Base-by-base conservation (phyloP, 1,284 basidiomycete genomes). In the Cutaneotrichosporon cyanovorans region DNA sequence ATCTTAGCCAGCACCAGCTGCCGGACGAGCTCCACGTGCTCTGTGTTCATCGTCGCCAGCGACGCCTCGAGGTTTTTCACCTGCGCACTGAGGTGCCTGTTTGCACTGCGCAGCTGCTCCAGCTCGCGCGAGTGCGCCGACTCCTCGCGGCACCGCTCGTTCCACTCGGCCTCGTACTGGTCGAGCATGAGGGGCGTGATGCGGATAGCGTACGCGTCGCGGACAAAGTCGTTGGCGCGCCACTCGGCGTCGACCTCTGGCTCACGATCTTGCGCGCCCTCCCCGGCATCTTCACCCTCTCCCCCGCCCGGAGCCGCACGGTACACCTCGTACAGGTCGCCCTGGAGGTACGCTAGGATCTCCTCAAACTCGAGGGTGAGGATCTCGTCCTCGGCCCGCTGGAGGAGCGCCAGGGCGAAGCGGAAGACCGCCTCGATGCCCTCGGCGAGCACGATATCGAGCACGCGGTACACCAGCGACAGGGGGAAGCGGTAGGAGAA, bases 381-480 rank as follows among this genome's bases (percentile, higher is more conserved):
- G 6, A 96, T 71, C 31, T 74, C 69, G 48, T 85, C 82, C 69
- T 98, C 93, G 59, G 92, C 95, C 66, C 85, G 86, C 63, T 84
- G 81, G 46, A 98, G 75, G 5, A 98, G 76, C 14, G 83, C 83
- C 18, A 97, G 76, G 47, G 89, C 87, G 74, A 98, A 98, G 8
- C 91, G 83, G 71, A 98, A 97, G 40, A 97, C 84, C 0, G 93
- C 88, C 69, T 98, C 93, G 48, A 97, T 88, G 4, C 93, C 93
- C 63, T 87, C 96, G 1, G 95, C 95, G 50, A 98, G 82, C 47
- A 91, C 88, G 34, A 72, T 72, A 50, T 73, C 71, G 62, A 92
- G 87, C 69, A 98, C 91, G 60, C 93, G 82, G 63, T 90, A 95
- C 3, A 97, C 93, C 34, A 97, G 80, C 10, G 91, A 84, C 42